Evolutionary conservation across 129 eudicot species (phyloP), one percentile per base, ranked within the genome.

Genomic region (Chrysanthemum makinoi): DNA sequence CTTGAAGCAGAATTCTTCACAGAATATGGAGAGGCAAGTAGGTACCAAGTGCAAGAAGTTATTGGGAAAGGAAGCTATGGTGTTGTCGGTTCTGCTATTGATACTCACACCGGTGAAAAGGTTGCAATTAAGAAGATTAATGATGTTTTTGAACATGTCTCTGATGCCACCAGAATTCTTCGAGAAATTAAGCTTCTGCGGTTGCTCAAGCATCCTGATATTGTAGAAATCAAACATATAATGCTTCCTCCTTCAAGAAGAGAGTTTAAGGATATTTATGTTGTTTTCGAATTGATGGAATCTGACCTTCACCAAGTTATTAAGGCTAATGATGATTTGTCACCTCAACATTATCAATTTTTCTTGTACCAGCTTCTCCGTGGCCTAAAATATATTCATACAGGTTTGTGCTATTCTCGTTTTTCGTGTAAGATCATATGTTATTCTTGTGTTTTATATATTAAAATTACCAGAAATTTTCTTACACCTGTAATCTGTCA

Each of bases 1-100:
- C 72, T 84, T 65, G 96, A 87, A 71, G 76, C 78, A 20, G 90
- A 90, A 28, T 90, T 90, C 73, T 90, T 90, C 70, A 87, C 96
- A 0, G 91, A 90, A 81, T 90, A 90, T 48, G 96, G 96, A 53
- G 96, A 87, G 66, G 96, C 91, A 59, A 90, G 80, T 76, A 87
- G 94, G 75, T 89, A 86, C 72, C 79, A 84, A 72, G 75, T 89
- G 63, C 90, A 84, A 80, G 90, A 89, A 87, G 87, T 89, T 55
- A 76, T 89, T 14, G 96, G 96, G 28, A 89, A 89, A 78, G 96
- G 96, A 46, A 89, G 96, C 66, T 89, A 89, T 66, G 96, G 96
- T 60, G 91, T 87, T 80, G 96, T 90, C 43, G 91, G 88, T 19
- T 85, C 96, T 44, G 96, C 96, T 17, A 51, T 74, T 53, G 86